Evolutionary conservation across 2,329 filamentous ascomycete species (phyloP), one percentile per base, ranked within the genome.

Genomic region (Ophiostoma novo-ulmi): DNA sequence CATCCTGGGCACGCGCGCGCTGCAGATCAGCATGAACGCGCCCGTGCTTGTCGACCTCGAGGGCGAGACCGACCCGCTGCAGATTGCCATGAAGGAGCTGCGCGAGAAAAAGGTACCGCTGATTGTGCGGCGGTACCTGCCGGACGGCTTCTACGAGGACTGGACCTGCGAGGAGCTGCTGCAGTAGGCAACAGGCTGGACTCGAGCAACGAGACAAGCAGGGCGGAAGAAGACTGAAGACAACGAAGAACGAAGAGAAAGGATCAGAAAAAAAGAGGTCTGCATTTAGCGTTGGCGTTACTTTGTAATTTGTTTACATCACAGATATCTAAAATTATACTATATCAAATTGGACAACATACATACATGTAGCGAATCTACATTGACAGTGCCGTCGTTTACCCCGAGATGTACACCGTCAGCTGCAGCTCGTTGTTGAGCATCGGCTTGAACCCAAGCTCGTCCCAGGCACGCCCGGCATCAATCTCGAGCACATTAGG

Each of bases 21-120:
- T 98, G 78, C 95, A 99, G 81, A 98, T 99, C 75, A 97, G 95
- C 83, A 97, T 97, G 90, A 98, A 98, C 80, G 95, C 95, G 72
- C 95, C 95, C 3, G 94, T 98, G 39, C 86, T 99, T 65, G 95
- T 99, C 69, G 95, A 99, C 78, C 87, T 97, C 44, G 95, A 98
- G 81, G 95, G 95, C 77, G 94, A 98, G 85, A 98, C 95, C 69
- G 95, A 99, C 82, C 95, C 95, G 64, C 84, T 99, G 70, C 93
- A 97, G 81, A 98, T 99, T 78, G 95, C 95, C 35, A 91, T 97
- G 80, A 98, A 98, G 83, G 95, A 99, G 82, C 84, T 99, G 79
- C 89, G 92, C 74, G 94, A 98, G 84, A 98, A 98, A 87, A 99
- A 99, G 87, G 97, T 99, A 70, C 95, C 95, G 35, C 82, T 99